Evolutionary conservation across 192 early-diverging fungal genomes (phyloP), one percentile per base, ranked within the genome.

Genomic region (Podochytrium sp.): DNA sequence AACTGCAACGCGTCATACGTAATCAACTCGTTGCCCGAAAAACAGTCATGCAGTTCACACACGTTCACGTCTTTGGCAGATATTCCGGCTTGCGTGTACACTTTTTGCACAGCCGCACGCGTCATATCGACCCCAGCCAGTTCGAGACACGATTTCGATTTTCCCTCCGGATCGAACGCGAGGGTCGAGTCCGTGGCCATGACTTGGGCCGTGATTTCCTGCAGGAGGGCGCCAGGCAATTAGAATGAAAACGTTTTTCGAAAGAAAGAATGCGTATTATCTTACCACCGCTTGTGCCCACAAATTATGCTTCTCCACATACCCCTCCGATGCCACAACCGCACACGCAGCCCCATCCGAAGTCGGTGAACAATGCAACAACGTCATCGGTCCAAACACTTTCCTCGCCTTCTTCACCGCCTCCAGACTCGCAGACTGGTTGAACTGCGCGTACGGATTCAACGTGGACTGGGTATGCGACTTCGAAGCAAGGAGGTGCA

Each of bases 31-130:
- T 91, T 92, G 65, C 88, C 89, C 20, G 86, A 87, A 80, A 92
- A 92, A 74, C 91, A 92, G 72, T 92, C 91, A 76, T 92, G 91
- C 40, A 92, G 79, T 66, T 91, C 90, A 41, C 92, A 79, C 20
- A 91, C 91, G 67, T 87, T 80, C 7, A 92, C 83, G 70, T 91
- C 88, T 2, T 78, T 77, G 40, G 84, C 50, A 49, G 81, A 82
- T 49, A 92, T 89, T 2, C 86, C 86, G 23, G 91, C 86, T 68
- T 80, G 82, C 57, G 77, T 38, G 68, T 78, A 89, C 27, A 84
- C 85, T 3, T 87, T 78, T 3, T 73, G 14, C 4, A 86, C 88
- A 58, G 91, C 91, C 38, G 79, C 75, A 49, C 90, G 80, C 33
- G 91, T 91, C 91, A 92, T 92, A 64, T 91, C 88, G 39, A 68